Percentiles rank a stretch among this genome's conserved stretches.
Conservation (phyloP, 208 protist species). For the Trypanosoma avium region DNA sequence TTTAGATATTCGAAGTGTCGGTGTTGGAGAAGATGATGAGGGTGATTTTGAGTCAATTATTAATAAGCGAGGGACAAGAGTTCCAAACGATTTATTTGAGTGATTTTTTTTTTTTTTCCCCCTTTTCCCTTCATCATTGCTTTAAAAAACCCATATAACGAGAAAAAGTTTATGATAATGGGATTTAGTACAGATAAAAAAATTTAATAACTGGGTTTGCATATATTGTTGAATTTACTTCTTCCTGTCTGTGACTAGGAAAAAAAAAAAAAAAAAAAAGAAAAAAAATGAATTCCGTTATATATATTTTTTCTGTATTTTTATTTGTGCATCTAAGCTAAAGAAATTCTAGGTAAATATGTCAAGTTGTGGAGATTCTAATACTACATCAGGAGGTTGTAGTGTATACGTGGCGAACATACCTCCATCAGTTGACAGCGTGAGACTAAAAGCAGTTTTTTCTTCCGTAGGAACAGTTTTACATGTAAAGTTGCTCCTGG, state of each 20-base stretch:
- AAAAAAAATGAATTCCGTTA: no score
- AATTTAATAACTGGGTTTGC: no score
- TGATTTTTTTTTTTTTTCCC: background rate
- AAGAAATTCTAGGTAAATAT: background rate
- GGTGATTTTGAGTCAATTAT: background rate
- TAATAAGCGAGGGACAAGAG: background rate
- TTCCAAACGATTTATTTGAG: background rate
- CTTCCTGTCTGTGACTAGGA: no score
- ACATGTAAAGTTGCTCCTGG: slow-evolving; percentile 28
- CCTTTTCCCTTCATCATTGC: no score
- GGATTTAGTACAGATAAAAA: no score
- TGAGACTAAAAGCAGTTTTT: slow-evolving; percentile 12
- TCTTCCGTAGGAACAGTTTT: slow-evolving; percentile 21
- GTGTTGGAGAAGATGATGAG: background rate
- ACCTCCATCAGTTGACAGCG: slow-evolving; percentile 19
- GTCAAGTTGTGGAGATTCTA: background rate
- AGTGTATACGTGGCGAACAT: slow-evolving; percentile 27
- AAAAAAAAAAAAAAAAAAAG: no score
- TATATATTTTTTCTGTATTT: background rate
- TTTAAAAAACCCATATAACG: no score
- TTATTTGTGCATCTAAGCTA: background rate
- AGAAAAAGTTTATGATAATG: no score
- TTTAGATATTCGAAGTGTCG: background rate
- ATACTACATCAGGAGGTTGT: background rate
- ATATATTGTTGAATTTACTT: no score